These are phyloP conservation scores for Starmerella stellata DNA, from an alignment of 805 yeast species.

Conservation along the genomic window DNA sequence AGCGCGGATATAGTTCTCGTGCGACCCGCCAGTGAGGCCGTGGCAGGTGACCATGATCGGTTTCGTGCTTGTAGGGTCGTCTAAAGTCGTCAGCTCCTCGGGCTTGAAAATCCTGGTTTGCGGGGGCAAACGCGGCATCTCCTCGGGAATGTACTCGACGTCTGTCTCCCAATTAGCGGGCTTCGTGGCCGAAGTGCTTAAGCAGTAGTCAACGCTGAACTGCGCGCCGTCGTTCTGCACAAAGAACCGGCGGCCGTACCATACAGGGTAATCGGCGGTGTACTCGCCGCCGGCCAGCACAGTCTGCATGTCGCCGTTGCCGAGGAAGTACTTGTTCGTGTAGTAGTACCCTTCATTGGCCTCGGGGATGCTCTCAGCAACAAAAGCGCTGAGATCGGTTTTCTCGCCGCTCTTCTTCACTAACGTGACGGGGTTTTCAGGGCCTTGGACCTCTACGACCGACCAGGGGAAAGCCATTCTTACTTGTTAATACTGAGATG, in stretches of 20 bases:
- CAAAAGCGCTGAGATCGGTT: constrained; percentile 15
- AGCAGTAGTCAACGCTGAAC: constrained; percentile 57
- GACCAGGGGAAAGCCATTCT: constrained; percentile 10
- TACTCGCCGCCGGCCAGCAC: constrained; percentile 43
- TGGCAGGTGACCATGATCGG: constrained; percentile 54
- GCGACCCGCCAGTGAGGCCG: constrained; percentile 76
- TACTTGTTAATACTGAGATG: no score
- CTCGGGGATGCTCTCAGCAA: constrained; percentile 28
- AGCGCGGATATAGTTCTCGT: constrained; percentile 55
- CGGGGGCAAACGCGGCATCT: constrained; percentile 28
- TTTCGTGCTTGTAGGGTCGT: constrained; percentile 22
- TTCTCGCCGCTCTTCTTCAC: constrained; percentile 3
- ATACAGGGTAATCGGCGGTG: constrained; percentile 35
- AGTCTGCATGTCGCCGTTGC: constrained; percentile 66
- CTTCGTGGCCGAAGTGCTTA: constrained; percentile 22
- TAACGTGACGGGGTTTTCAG: constrained; percentile 9
- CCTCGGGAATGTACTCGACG: constrained; percentile 20
- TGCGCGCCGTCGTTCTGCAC: constrained; percentile 50
- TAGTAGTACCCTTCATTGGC: constrained; percentile 33
- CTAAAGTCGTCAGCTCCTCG: constrained; percentile 28
- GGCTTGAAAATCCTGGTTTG: constrained; percentile 36
- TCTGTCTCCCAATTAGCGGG: constrained; percentile 23
- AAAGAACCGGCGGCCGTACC: constrained; percentile 63
- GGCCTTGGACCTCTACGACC: constrained; percentile 6
- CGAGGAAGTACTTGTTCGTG: constrained; percentile 42